Base-by-base conservation (phyloP, 495 filamentous ascomycete genomes). In the Penicillium paradoxum region DNA sequence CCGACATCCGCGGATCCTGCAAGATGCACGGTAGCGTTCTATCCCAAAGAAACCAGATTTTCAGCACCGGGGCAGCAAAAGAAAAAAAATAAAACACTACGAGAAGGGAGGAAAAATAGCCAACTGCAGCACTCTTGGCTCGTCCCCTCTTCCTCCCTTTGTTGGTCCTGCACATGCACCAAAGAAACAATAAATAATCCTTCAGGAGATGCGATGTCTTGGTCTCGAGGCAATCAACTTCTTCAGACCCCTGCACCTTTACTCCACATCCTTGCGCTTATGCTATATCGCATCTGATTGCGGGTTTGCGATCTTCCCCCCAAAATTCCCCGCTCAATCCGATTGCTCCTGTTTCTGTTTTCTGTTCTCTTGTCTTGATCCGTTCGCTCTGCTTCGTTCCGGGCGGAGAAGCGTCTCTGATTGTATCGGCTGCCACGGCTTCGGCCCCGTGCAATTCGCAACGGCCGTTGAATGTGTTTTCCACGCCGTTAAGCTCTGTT, bases 371-470 rank as follows among this genome's bases (percentile, higher is more conserved):
- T 41, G 39, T 56, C 41, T 56, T 40, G 39, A 37, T 36, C 19
- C 59, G 59, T 65, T 65, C 56, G 62, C 52, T 56, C 53, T 65
- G 62, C 47, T 27, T 47, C 52, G 22, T 60, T 50, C 62, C 59
- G 62, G n/a, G 7, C 38, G 24, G 30, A 18, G 15, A 24, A 4
- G 39, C 5, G 2, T 15, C 24, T 53, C 41, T 58, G 54, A 63
- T 65, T 65, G 62, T 49, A 57, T 59, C 44, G 45, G 30, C 30
- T 25, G 30, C 22, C 45, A 42, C 44, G 40, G 24, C 25, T 53
- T 39, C 46, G 46, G 52, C 40, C 21, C 29, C 42, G 51, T 47
- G 24, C 45, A 49, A 49, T 34, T 17, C 18, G 29, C 17, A 51
- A 53, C 53, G 57, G 45, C 49, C 37, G 30, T 51, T 48, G 15